Percentiles rank a stretch among this genome's conserved stretches.
Evolutionary conservation across 148 eudicot species (phyloP).

Genomic region (Rheum nobile): DNA sequence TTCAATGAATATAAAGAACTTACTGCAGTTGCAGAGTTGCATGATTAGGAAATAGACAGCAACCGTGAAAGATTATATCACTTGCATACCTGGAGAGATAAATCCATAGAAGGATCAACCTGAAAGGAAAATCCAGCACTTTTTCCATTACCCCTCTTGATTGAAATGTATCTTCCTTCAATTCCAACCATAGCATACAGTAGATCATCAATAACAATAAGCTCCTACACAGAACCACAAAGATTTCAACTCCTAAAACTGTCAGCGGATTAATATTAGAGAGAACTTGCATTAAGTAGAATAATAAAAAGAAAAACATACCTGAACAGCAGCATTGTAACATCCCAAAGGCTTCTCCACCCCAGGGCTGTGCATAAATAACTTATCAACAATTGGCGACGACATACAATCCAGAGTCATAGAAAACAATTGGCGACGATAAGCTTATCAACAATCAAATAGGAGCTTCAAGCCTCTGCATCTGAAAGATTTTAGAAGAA

Average conservation of each 20-base stretch:
- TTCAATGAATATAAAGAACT: not conserved
- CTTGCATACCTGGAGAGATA: slow-evolving; percentile 71
- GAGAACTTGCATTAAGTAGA: not conserved
- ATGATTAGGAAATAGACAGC: not conserved
- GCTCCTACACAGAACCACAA: slow-evolving; percentile 40
- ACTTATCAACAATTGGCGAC: not conserved
- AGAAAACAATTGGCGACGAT: no score
- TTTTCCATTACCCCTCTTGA: slow-evolving; percentile 43
- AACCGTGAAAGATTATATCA: not conserved
- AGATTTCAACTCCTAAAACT: slow-evolving; percentile 5
- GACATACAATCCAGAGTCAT: no score
- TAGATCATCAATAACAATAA: slow-evolving; percentile 87
- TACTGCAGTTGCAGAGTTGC: not conserved
- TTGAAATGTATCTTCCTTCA: slow-evolving; percentile 82
- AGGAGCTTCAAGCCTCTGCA: no score
- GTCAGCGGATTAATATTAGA: not conserved
- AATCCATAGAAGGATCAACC: slow-evolving; percentile 95
- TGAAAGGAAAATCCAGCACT: slow-evolving; percentile 39
- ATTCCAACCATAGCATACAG: slow-evolving; percentile 80
- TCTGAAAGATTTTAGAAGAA: no score
- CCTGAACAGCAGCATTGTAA: slow-evolving; percentile 83
- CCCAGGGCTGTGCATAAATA: slow-evolving; percentile 27
- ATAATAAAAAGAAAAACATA: slow-evolving; percentile 14
- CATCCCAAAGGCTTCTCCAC: slow-evolving; percentile 62
- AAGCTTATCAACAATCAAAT: no score